Percentiles rank a stretch among this genome's conserved stretches.
These are phyloP conservation scores for Amoebophrya sp. DNA, from an alignment of 169 alveolate genomes.

Conservation along the genomic window DNA sequence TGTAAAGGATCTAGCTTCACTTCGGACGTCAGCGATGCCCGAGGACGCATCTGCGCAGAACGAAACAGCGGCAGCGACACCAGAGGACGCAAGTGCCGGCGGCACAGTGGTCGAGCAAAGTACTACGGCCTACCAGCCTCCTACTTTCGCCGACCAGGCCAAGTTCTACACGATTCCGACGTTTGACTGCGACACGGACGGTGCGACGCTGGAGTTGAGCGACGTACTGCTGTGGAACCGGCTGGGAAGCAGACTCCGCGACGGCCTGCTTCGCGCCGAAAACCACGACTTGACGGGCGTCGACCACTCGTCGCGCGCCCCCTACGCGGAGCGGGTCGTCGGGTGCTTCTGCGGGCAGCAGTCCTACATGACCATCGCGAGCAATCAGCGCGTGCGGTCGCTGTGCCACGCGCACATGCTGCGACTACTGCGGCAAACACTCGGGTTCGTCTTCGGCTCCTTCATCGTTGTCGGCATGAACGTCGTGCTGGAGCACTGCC, in stretches of 20 bases:
- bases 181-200: neutral
- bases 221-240: no score
- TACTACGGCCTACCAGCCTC: neutral
- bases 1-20: no score
- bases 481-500: conserved; percentile 27
- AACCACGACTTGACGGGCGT: no score
- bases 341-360: neutral
- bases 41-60: no score
- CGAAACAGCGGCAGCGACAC: no score
- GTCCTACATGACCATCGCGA: neutral
- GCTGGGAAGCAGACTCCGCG: no score
- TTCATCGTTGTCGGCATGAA: conserved; percentile 8
- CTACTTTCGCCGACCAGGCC: neutral
- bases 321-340: neutral
- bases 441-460: conserved; percentile 10
- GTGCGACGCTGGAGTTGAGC: no score
- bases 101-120: neutral
- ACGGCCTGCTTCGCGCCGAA: no score
- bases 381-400: neutral
- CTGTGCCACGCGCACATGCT: neutral
- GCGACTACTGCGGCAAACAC: neutral
- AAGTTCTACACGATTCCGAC: neutral
- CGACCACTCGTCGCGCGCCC: no score
- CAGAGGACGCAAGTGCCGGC: no score
- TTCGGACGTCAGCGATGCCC: no score